A percentile compares a stretch with the other conserved stretches of the same genome.
Evolutionary conservation across 129 eudicot species (phyloP).

Genomic region (Centella asiatica): DNA sequence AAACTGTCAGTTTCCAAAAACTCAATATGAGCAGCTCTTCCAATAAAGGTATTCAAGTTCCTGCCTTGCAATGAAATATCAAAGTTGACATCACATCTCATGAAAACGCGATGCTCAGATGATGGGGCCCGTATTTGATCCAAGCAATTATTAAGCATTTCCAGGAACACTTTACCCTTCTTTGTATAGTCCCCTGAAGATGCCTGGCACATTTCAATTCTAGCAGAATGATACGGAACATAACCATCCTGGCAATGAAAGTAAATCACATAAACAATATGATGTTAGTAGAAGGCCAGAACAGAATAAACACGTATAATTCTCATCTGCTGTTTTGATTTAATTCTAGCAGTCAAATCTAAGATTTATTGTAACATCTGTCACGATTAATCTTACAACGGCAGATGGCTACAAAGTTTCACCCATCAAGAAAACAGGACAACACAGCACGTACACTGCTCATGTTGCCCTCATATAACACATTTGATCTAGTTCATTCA

Average conservation of each 20-base stretch:
- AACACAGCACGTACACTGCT: too few species aligned
- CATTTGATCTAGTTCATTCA: too few species aligned
- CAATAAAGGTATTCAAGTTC: slow-evolving; percentile 79
- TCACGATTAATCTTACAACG: too few species aligned
- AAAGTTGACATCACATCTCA: slow-evolving; percentile 93
- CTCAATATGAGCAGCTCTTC: slow-evolving; percentile 97
- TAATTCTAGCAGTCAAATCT: too few species aligned
- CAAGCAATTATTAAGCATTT: slow-evolving; percentile 80
- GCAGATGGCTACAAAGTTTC: too few species aligned
- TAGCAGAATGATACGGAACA: slow-evolving; percentile 94
- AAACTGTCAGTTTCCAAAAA: slow-evolving; percentile 83
- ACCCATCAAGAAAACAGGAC: too few species aligned
- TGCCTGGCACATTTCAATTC: slow-evolving; percentile 83
- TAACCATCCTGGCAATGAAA: slow-evolving; percentile 67
- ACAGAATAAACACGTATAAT: too few species aligned
- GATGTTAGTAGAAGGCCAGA: background rate
- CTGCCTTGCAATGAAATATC: slow-evolving; percentile 76
- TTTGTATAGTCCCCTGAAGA: slow-evolving; percentile 80
- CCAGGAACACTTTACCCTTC: slow-evolving; percentile 69
- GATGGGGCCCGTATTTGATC: slow-evolving; percentile 86
- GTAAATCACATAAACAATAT: background rate
- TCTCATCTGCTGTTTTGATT: too few species aligned
- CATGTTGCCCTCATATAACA: too few species aligned
- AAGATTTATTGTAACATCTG: too few species aligned
- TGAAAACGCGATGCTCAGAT: slow-evolving; percentile 67